Conservation (phyloP, 768 basidiomycete species). For the Lanmaoa rubissima region DNA sequence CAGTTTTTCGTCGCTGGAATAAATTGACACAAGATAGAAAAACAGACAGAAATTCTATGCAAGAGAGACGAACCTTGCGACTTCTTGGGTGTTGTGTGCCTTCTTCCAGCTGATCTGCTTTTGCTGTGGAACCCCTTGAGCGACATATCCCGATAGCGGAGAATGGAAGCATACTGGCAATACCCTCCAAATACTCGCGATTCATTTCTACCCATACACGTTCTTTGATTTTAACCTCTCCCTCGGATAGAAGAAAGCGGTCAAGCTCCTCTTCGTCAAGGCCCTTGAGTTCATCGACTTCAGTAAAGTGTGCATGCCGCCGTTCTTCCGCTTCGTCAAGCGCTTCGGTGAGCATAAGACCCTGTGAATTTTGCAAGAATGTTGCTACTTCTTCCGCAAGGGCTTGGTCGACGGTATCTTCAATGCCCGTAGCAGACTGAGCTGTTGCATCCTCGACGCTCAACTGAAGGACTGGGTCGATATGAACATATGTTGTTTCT, state of each 20-base stretch:
- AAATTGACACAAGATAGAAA: conserved; percentile 13
- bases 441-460: conserved; percentile 12
- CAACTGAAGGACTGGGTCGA: conserved; percentile 55
- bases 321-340: conserved; percentile 67
- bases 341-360: conserved; percentile 55
- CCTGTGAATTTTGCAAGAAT: conserved; percentile 61
- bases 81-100: conserved; percentile 48
- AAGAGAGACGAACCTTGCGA: conserved; percentile 72
- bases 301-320: conserved; percentile 49
- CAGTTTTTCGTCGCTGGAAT: conserved; percentile 65
- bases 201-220: conserved; percentile 95
- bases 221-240: conserved; percentile 83
- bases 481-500: conserved; percentile 41
- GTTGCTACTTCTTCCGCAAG: conserved; percentile 70
- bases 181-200: conserved; percentile 82
- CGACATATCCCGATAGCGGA: conserved; percentile 29
- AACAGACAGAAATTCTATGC: conserved; percentile 27
- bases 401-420: conserved; percentile 58
- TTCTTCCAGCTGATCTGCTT: conserved; percentile 54
- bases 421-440: conserved; percentile 40
- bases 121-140: conserved; percentile 59
- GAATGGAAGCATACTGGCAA: conserved; percentile 56
- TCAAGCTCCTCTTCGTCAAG: conserved; percentile 93
- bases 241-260: conserved; percentile 69
- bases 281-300: conserved; percentile 61